These are phyloP conservation scores for Albophoma yamanashiensis DNA, from an alignment of 2,329 filamentous ascomycete genomes.

Conservation along the genomic window DNA sequence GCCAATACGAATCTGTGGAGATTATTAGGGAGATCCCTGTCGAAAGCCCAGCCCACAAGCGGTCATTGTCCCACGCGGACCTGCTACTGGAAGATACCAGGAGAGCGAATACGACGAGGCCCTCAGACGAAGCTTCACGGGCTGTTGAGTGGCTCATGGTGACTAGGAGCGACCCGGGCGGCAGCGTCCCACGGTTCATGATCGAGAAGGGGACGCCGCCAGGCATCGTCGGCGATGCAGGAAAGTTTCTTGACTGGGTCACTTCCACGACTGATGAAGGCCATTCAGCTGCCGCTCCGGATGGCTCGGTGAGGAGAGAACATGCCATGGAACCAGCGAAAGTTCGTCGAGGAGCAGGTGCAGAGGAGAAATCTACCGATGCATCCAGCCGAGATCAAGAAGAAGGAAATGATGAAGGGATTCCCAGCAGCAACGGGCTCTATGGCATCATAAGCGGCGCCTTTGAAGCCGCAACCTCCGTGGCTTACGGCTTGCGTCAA, in stretches of 20 bases:
- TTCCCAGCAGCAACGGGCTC: slow-evolving; percentile 33
- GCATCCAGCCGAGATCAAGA: slow-evolving; percentile 7
- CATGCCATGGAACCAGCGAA: slow-evolving; percentile 1
- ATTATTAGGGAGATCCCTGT: slow-evolving; percentile 74
- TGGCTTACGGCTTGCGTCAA: slow-evolving; percentile 22
- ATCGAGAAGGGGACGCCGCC: slow-evolving; percentile 81
- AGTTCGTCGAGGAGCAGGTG: background rate
- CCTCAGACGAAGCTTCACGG: slow-evolving; percentile 4
- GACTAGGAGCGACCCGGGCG: slow-evolving; percentile 78
- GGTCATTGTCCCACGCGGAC: slow-evolving; percentile 22
- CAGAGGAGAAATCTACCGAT: slow-evolving; percentile 21
- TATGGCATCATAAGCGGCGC: slow-evolving; percentile 46
- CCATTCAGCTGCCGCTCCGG: background rate
- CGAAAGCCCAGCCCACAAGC: slow-evolving; percentile 23
- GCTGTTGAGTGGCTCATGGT: slow-evolving; percentile 86
- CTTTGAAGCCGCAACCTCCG: slow-evolving; percentile 38
- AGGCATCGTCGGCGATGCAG: slow-evolving; percentile 68
- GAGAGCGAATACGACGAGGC: slow-evolving; percentile 6
- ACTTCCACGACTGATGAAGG: slow-evolving; percentile 22
- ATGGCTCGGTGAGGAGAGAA: background rate
- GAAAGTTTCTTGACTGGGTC: slow-evolving; percentile 73
- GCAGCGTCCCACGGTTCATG: slow-evolving; percentile 80
- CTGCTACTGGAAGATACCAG: slow-evolving; percentile 16
- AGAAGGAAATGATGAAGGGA: slow-evolving; percentile 16
- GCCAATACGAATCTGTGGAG: slow-evolving; percentile 85